Percentiles rank a stretch among this genome's conserved stretches.
These are phyloP conservation scores for Leishmania gerbilli DNA, from an alignment of 208 protist species.

Conservation along the genomic window DNA sequence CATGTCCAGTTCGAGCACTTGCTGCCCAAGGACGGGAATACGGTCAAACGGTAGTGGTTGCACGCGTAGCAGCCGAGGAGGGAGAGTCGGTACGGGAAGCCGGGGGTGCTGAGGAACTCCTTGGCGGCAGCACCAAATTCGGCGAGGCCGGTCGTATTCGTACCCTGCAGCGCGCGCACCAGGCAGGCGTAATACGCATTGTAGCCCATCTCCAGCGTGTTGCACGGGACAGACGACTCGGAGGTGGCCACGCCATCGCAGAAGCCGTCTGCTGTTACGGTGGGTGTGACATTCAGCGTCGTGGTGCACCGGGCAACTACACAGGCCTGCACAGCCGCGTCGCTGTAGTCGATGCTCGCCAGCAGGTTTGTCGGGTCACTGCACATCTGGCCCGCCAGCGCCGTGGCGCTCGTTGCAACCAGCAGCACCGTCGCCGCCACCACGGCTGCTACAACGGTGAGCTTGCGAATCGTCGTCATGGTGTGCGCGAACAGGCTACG, in stretches of 20 bases:
- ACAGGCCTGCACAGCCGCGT: conserved; percentile 19
- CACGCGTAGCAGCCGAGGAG: conserved; percentile 41
- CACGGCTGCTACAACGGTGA: not conserved
- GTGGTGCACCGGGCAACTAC: conserved; percentile 35
- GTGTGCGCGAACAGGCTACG: not conserved
- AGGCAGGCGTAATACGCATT: conserved; percentile 45
- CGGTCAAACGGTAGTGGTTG: conserved; percentile 38
- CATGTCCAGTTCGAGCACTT: conserved; percentile 31
- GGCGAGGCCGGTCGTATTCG: not conserved
- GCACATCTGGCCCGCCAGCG: conserved; percentile 25
- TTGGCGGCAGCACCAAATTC: not conserved
- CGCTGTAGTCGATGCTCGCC: conserved; percentile 21
- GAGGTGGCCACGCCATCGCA: conserved; percentile 38
- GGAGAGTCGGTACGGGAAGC: conserved; percentile 39
- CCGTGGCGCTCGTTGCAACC: conserved; percentile 2
- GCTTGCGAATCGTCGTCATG: not conserved
- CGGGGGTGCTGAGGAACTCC: conserved; percentile 34
- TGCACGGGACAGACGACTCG: conserved; percentile 32
- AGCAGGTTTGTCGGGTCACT: conserved; percentile 25
- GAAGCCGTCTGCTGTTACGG: conserved; percentile 24
- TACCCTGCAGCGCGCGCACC: conserved; percentile 18
- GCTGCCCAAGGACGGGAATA: conserved; percentile 11
- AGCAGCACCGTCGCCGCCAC: conserved; percentile 7
- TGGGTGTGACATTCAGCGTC: conserved; percentile 24
- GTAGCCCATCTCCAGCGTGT: conserved; percentile 31